Conservation (phyloP, 2,329 filamentous ascomycete species). For the Fusarium xylarioides region DNA sequence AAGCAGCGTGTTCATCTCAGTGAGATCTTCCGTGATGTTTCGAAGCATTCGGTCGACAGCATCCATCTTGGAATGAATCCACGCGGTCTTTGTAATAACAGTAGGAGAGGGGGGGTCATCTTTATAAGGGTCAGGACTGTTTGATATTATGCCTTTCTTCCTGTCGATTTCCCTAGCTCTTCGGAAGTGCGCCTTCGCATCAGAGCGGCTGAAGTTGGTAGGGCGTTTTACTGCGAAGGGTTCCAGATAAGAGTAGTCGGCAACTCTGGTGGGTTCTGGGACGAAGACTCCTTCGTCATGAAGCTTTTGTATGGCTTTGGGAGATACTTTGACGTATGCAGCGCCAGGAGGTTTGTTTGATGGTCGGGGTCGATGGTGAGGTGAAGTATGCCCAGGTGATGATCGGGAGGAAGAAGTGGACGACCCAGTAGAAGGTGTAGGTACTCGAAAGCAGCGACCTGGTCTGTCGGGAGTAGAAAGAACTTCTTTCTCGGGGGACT, state of each 20-base stretch:
- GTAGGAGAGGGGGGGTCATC: neutral
- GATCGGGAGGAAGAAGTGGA: neutral
- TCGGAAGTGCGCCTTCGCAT: neutral
- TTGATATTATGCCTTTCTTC: neutral
- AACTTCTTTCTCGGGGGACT: neutral
- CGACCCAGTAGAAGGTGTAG: constrained; percentile 4
- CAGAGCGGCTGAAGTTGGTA: neutral
- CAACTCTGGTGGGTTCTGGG: constrained; percentile 1
- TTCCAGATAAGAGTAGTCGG: constrained; percentile 2
- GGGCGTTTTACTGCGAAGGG: neutral
- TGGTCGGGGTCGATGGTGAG: neutral
- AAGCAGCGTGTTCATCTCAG: neutral
- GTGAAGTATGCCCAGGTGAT: neutral
- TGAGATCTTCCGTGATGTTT: neutral
- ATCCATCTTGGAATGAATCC: constrained; percentile 9
- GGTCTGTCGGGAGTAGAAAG: neutral
- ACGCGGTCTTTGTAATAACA: constrained; percentile 4
- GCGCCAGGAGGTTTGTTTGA: constrained; percentile 21
- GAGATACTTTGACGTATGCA: constrained; percentile 21
- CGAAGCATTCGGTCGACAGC: constrained; percentile 6
- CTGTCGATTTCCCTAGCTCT: neutral
- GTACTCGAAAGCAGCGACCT: neutral
- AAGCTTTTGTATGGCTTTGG: constrained; percentile 22
- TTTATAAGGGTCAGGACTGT: neutral
- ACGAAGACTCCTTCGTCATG: neutral